Percentiles rank a stretch among this genome's conserved stretches.
phyloP scores from a whole-genome alignment of 106 monocot genomes.

The Gastrodia elata region DNA sequence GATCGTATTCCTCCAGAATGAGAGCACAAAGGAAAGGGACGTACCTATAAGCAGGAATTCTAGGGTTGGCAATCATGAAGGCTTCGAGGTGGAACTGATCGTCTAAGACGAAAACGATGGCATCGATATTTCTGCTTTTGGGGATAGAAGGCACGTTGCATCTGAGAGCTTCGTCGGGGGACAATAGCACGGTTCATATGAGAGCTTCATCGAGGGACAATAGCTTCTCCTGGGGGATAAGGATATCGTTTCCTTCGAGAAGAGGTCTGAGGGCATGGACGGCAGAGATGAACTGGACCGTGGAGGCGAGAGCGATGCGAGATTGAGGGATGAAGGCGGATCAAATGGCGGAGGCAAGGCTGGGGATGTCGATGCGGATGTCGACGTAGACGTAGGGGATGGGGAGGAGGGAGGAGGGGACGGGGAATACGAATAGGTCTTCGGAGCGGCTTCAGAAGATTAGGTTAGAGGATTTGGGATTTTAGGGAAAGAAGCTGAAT shows the following conservation, averaged over 20 bases:
- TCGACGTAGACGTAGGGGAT: conserved; percentile 86
- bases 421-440: conserved; percentile 90
- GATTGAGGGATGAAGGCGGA: conserved; percentile 22
- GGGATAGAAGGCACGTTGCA: conserved; percentile 70
- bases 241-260: conserved; percentile 43
- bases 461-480: too few relatives aligned
- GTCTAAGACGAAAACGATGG: conserved; percentile 75
- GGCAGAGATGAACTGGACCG: conserved; percentile 80
- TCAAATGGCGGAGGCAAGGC: conserved; percentile 33
- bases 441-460: too few relatives aligned
- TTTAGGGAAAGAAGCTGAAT: too few relatives aligned
- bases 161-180: conserved; percentile 88
- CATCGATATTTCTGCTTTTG: conserved; percentile 30
- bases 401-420: conserved; percentile 48
- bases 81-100: conserved; percentile 95
- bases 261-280: conserved; percentile 45
- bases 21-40: conserved; percentile 72
- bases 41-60: conserved; percentile 64
- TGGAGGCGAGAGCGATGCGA: conserved; percentile 64
- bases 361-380: conserved; percentile 46
- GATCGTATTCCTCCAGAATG: conserved; percentile 79
- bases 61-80: conserved; percentile 96
- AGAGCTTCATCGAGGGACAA: too few relatives aligned
- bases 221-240: conserved; percentile 79
- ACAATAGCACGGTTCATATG: too few relatives aligned